Conservation (phyloP, 352 stramenopile species). For the Pythium chondricola region DNA sequence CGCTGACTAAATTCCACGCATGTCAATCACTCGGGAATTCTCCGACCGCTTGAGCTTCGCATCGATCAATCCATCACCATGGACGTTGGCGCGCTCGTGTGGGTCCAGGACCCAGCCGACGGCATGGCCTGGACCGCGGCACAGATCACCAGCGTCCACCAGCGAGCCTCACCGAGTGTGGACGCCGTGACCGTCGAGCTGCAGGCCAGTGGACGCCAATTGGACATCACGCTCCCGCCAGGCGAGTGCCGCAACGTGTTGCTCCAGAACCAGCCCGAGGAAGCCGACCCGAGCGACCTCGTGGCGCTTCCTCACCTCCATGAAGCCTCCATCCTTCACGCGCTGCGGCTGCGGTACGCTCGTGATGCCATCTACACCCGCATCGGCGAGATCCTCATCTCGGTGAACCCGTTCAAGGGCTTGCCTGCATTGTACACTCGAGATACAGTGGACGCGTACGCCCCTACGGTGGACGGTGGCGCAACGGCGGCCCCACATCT, state of each 20-base stretch:
- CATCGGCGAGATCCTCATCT: conserved; percentile 83
- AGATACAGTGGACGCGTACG: conserved; percentile 41
- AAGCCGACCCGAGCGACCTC: conserved; percentile 70
- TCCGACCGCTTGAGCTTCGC: too few relatives aligned
- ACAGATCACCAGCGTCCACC: conserved; percentile 6
- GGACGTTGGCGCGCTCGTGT: conserved; percentile 68
- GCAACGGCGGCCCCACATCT: conserved; percentile 41
- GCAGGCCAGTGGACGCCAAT: conserved; percentile 1
- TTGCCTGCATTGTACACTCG: conserved; percentile 63
- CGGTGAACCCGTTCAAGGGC: conserved; percentile 81
- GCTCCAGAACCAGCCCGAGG: conserved; percentile 51
- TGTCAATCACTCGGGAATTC: too few relatives aligned
- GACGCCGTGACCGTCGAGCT: conserved; percentile 6
- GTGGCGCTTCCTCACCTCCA: conserved; percentile 80
- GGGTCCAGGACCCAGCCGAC: conserved; percentile 47
- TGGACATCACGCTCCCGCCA: conserved; percentile 32
- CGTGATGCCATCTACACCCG: conserved; percentile 83
- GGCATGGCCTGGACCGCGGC: conserved; percentile 59
- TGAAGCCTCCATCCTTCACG: conserved; percentile 78
- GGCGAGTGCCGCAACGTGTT: conserved; percentile 68
- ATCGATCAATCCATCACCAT: too few relatives aligned
- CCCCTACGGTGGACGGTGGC: conserved; percentile 18
- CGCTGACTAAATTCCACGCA: too few relatives aligned
- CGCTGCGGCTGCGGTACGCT: conserved; percentile 67
- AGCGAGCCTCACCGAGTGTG: background rate